phyloP scores from a whole-genome alignment of 768 basidiomycete genomes.

The Candolleomyces eurysporus region DNA sequence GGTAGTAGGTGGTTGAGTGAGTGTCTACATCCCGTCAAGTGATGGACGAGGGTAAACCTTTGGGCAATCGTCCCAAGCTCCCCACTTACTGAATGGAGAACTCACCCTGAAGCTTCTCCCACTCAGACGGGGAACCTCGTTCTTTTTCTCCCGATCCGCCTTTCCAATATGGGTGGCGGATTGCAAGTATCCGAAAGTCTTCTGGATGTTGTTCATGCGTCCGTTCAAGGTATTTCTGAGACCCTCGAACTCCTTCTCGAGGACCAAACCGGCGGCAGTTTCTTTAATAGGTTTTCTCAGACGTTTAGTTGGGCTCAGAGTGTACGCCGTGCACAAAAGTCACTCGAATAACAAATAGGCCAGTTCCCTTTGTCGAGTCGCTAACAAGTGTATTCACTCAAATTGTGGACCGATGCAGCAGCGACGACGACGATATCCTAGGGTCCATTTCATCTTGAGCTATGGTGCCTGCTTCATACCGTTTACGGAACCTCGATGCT shows the following conservation, averaged over 20 bases:
- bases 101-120: neutral
- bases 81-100: neutral
- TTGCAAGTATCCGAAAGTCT: neutral
- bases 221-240: neutral
- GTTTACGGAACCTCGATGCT: too few species aligned
- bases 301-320: too few species aligned
- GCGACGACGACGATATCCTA: too few species aligned
- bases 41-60: neutral
- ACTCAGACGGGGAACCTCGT: neutral
- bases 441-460: too few species aligned
- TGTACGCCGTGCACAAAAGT: too few species aligned
- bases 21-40: neutral
- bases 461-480: too few species aligned
- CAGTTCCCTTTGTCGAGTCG: too few species aligned
- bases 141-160: neutral
- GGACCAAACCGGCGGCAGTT: neutral
- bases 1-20: neutral
- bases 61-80: neutral
- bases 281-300: constrained; percentile 2
- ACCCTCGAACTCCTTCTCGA: neutral
- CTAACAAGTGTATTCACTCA: too few species aligned
- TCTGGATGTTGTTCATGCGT: neutral
- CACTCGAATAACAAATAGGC: too few species aligned
- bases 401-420: too few species aligned
- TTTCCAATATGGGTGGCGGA: neutral